Conservation (phyloP, 352 stramenopile species). For the Globisporangium yorkense region DNA sequence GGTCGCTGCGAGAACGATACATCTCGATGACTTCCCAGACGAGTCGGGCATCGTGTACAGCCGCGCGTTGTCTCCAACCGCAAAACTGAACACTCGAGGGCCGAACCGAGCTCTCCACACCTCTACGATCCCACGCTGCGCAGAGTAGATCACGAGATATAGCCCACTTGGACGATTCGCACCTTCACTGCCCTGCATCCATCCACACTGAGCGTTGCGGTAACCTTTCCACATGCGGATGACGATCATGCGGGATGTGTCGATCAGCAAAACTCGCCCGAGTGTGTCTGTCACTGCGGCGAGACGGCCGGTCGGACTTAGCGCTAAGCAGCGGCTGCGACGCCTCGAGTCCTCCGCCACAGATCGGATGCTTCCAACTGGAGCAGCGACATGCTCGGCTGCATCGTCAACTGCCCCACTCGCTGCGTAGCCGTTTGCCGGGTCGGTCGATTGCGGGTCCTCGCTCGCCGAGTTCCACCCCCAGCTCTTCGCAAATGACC, state of each 20-base stretch:
- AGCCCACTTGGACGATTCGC: slow-evolving; percentile 37
- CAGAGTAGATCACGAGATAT: slow-evolving; percentile 85
- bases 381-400: slow-evolving; percentile 67
- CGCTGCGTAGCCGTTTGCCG: slow-evolving; percentile 13
- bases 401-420: slow-evolving; percentile 37
- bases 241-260: slow-evolving; percentile 74
- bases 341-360: slow-evolving; percentile 60
- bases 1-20: slow-evolving; percentile 40
- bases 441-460: neutral
- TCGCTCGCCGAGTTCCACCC: slow-evolving; percentile 34
- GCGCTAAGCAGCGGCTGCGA: slow-evolving; percentile 48
- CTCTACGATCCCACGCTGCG: slow-evolving; percentile 75
- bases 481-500: slow-evolving; percentile 83
- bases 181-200: slow-evolving; percentile 72
- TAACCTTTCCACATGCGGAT: slow-evolving; percentile 89
- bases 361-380: slow-evolving; percentile 37
- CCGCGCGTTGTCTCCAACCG: slow-evolving; percentile 55
- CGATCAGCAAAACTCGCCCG: slow-evolving; percentile 66
- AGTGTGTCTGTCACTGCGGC: slow-evolving; percentile 72
- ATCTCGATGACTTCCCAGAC: slow-evolving; percentile 30
- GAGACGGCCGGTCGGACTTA: slow-evolving; percentile 65
- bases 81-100: slow-evolving; percentile 67
- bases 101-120: slow-evolving; percentile 77
- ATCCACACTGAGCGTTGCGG: slow-evolving; percentile 72
- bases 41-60: slow-evolving; percentile 57